phyloP scores from a whole-genome alignment of 2,329 filamentous ascomycete genomes.

The Alternaria dauci region DNA sequence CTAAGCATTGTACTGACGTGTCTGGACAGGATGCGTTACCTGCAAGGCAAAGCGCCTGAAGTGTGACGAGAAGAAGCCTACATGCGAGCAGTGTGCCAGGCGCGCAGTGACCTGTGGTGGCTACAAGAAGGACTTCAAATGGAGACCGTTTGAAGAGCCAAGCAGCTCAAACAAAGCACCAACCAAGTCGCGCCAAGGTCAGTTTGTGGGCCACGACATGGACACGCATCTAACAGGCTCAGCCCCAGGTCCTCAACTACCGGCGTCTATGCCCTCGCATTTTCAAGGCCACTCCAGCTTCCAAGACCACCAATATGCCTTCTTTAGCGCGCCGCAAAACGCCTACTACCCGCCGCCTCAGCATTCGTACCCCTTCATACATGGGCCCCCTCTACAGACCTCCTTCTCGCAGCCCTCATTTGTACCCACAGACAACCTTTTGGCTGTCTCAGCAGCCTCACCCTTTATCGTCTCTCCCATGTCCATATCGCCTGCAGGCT shows the following conservation, averaged over 20 bases:
- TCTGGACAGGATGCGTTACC: slow-evolving; percentile 69
- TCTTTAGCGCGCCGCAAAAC: slow-evolving; percentile 16
- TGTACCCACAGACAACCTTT: slow-evolving; percentile 13
- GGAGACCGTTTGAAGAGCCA: slow-evolving; percentile 73
- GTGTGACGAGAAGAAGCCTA: slow-evolving; percentile 76
- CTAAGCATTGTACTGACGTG: slow-evolving; percentile 16
- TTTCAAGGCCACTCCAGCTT: neutral
- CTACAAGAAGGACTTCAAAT: slow-evolving; percentile 80
- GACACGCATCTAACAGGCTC: slow-evolving; percentile 17
- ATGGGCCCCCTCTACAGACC: slow-evolving; percentile 17
- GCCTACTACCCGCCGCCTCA: slow-evolving; percentile 24
- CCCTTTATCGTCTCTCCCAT: slow-evolving; percentile 36
- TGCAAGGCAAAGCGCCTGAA: slow-evolving; percentile 78
- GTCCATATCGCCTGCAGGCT: slow-evolving; percentile 41
- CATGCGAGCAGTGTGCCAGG: slow-evolving; percentile 71
- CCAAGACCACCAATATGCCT: slow-evolving; percentile 17
- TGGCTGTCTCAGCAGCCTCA: slow-evolving; percentile 28
- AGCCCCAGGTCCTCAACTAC: slow-evolving; percentile 20
- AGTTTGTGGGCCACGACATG: slow-evolving; percentile 6
- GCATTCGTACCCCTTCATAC: slow-evolving; percentile 17
- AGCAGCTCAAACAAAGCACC: slow-evolving; percentile 59
- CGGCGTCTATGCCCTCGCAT: slow-evolving; percentile 13
- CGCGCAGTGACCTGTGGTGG: slow-evolving; percentile 72
- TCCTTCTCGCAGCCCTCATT: slow-evolving; percentile 24
- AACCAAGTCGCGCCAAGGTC: slow-evolving; percentile 59